Evolutionary conservation across 352 stramenopile species (phyloP), one percentile per base, ranked within the genome.

Genomic region (Globisporangium middletonii): DNA sequence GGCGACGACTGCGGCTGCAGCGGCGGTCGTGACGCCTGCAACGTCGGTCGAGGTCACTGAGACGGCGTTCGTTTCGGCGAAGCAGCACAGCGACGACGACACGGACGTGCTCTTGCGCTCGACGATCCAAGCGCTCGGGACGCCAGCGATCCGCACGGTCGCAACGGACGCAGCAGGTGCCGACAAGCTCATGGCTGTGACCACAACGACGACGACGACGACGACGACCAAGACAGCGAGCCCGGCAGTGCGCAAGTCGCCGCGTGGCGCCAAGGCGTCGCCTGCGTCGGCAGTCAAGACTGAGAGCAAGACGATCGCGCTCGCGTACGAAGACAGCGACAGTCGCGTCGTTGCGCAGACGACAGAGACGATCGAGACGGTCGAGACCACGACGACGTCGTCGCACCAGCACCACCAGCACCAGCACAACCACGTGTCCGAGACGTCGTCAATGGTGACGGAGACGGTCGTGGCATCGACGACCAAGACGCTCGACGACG

Each of bases 271-370:
- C 42, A 57, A 58, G 50, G 52, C 52, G 30, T 57, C 59, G 41
- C 48, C 59, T 7, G 6, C 33, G 2, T 60, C 48, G 35, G 46
- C 53, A n/a, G 46, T 60, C 27, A 59, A 57, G 48, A 56, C 51
- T 9, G 59, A 65, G 59, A 57, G 33, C 53, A 74, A 80, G 58
- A 59, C 65, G 18, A 46, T 88, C 50, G 53, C 68, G 53, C 55
- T 90, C 23, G 69, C 69, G 43, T 88, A 90, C 53, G 78, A 90
- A 52, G 72, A 77, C 23, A 26, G n/a, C 16, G 45, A 62, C 18
- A 46, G 44, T 27, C 44, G 61, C 38, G 48, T 60, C 19, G 19
- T 64, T 4, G 57, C 28, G 43, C 44, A 53, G 41, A 64, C 50
- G 28, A 55, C 50, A 12, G 47, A 61, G 41, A 55, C 48, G 9